A percentile compares a stretch with the other conserved stretches of the same genome.
Evolutionary conservation across 495 filamentous ascomycete species (phyloP).

Genomic region (Xylaria curta): DNA sequence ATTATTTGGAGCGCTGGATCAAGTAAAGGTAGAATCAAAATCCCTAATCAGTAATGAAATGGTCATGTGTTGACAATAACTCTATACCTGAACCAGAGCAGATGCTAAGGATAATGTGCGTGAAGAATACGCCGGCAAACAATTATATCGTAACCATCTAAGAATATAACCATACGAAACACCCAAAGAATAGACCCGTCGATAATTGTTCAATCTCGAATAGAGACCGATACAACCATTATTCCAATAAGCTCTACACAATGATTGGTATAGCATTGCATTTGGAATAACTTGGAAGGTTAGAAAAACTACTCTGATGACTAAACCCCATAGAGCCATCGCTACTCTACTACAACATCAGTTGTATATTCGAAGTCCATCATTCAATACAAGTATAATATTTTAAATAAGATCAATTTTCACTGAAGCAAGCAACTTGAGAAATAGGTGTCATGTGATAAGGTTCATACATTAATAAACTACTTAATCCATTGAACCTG

Average conservation of each 20-base stretch:
- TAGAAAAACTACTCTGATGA: neutral
- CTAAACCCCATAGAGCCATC: neutral
- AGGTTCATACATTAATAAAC: neutral
- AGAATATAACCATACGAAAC: neutral
- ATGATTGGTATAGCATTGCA: neutral
- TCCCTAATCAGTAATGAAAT: neutral
- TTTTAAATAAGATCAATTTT: neutral
- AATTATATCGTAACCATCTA: neutral
- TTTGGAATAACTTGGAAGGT: neutral
- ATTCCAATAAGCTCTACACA: neutral
- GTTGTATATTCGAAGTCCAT: neutral
- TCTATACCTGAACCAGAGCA: neutral
- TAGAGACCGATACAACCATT: neutral
- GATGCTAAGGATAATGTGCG: neutral
- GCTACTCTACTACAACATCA: neutral
- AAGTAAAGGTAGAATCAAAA: neutral
- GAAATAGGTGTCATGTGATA: neutral
- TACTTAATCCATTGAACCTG: neutral
- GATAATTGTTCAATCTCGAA: neutral
- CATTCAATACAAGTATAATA: neutral
- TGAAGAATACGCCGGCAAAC: neutral
- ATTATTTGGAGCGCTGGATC: neutral
- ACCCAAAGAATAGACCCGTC: neutral
- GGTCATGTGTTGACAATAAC: neutral
- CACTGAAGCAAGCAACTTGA: neutral